These are phyloP conservation scores for Chytriomyces hyalinus DNA, from an alignment of 192 early-diverging fungal genomes.

Conservation along the genomic window DNA sequence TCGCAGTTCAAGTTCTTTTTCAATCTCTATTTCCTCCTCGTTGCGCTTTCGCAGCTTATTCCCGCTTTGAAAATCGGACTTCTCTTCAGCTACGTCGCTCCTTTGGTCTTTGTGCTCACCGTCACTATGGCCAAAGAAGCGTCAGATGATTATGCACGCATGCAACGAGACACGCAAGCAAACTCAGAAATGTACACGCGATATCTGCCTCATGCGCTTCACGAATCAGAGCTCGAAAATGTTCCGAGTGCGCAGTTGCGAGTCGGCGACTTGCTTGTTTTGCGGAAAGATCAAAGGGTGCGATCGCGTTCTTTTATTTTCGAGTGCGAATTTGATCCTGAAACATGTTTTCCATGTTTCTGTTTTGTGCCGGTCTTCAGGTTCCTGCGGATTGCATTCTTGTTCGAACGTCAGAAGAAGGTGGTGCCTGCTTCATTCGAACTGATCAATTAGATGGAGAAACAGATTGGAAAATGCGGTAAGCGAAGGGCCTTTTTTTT, in stretches of 20 bases:
- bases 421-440: slow-evolving; percentile 91
- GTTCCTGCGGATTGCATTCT: slow-evolving; percentile 92
- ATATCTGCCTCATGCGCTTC: background rate
- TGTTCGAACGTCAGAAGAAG: slow-evolving; percentile 78
- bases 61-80: slow-evolving; percentile 87
- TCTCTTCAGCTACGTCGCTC: slow-evolving; percentile 91
- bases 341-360: too few relatives aligned
- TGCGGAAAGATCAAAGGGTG: slow-evolving; percentile 86
- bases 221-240: slow-evolving; percentile 34
- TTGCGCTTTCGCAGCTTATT: slow-evolving; percentile 91
- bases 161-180: slow-evolving; percentile 66
- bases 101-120: slow-evolving; percentile 85
- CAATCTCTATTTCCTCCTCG: slow-evolving; percentile 92
- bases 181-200: slow-evolving; percentile 83
- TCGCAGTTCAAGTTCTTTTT: slow-evolving; percentile 91
- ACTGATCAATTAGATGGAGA: slow-evolving; percentile 98
- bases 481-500: background rate
- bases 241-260: slow-evolving; percentile 62
- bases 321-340: too few relatives aligned
- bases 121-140: slow-evolving; percentile 94
- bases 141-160: slow-evolving; percentile 82
- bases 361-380: slow-evolving; percentile 27
- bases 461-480: slow-evolving; percentile 95
- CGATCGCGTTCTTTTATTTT: background rate
- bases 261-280: slow-evolving; percentile 86